Conservation (phyloP, 495 filamentous ascomycete species). For the Niebla homalea region DNA sequence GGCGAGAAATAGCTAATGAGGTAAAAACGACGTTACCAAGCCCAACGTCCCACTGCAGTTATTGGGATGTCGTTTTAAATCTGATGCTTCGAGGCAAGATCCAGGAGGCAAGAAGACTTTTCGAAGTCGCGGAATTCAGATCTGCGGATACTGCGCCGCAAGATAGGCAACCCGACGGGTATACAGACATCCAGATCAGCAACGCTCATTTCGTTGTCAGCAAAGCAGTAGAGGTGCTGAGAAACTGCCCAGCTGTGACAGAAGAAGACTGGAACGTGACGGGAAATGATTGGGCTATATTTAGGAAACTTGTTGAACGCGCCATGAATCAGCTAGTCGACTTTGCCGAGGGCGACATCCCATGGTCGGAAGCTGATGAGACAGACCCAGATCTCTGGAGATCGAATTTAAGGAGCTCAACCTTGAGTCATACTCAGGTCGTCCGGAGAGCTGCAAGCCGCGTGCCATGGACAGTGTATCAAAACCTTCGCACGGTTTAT, state of each 20-base stretch:
- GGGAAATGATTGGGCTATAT: slow-evolving; percentile 63
- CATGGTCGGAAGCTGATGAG: slow-evolving; percentile 22
- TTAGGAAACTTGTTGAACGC: slow-evolving; percentile 53
- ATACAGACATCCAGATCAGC: slow-evolving; percentile 53
- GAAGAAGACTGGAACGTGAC: slow-evolving; percentile 61
- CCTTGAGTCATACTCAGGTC: slow-evolving; percentile 40
- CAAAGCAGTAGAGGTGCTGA: slow-evolving; percentile 48
- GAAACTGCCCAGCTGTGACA: slow-evolving; percentile 52
- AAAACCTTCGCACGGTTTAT: slow-evolving; percentile 63
- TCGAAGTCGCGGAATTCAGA: slow-evolving; percentile 62
- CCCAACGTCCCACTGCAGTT: slow-evolving; percentile 56
- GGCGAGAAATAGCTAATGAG: slow-evolving; percentile 42
- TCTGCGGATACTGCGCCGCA: slow-evolving; percentile 46
- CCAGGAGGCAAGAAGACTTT: slow-evolving; percentile 41
- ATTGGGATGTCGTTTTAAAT: slow-evolving; percentile 65
- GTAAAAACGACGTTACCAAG: slow-evolving; percentile 50
- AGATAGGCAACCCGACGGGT: slow-evolving; percentile 48
- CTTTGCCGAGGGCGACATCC: slow-evolving; percentile 60
- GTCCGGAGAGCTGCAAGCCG: slow-evolving; percentile 65
- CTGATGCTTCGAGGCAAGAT: slow-evolving; percentile 60
- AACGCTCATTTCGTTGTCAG: slow-evolving; percentile 58
- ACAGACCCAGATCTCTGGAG: slow-evolving; percentile 36
- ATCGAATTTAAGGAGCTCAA: slow-evolving; percentile 35
- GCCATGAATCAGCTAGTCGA: slow-evolving; percentile 52
- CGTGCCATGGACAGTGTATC: slow-evolving; percentile 77